Base-by-base conservation (phyloP, 2,329 filamentous ascomycete species). In the Teratosphaeriaceae sp. region DNA sequence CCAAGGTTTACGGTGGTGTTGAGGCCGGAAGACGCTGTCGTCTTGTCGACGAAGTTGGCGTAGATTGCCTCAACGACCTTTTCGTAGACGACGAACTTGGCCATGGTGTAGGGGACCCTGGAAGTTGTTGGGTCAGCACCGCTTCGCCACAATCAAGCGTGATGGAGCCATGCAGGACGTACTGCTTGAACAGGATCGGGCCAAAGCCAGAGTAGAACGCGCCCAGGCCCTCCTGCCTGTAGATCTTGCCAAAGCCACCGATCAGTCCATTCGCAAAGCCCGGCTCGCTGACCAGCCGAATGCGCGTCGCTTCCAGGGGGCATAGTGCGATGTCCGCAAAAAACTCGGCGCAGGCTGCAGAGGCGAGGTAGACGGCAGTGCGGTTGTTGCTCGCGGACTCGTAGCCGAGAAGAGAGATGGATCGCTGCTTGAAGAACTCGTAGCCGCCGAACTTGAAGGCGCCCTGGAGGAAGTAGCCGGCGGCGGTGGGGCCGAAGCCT, bases 341-440 rank as follows among this genome's bases (percentile, higher is more conserved):
- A 73, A 82, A 81, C 62, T 82, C 79, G 58, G 77, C 79, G 54
- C 59, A 51, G 50, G 74, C 79, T 49, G 79, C 71, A 27, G 74
- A 77, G 55, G 76, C 84, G 56, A 88, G 78, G 77, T 89, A 89
- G 70, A 89, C 80, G 55, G 79, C 79, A 49, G 84, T 88, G 58
- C 84, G 79, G 80, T 89, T 86, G 68, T 87, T 78, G 58, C 75
- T 74, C 57, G 85, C 85, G 54, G 74, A 79, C 70, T 89, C 85
- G 66, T 82, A 81, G 63, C 88, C 88, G 62, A 94, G 70, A 51
- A 75, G 50, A 75, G 87, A 84, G 71, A 94, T 92, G 65, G 74
- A 79, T 73, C 92, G 85, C 75, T 89, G 80, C 83, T 94, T 94
- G 84, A 94, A 94, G 74, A 94, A 83, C 74, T 94, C 88, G 71